Evolutionary conservation across 192 early-diverging fungal genomes (phyloP).

Genomic region (Umbelopsis ramanniana): DNA sequence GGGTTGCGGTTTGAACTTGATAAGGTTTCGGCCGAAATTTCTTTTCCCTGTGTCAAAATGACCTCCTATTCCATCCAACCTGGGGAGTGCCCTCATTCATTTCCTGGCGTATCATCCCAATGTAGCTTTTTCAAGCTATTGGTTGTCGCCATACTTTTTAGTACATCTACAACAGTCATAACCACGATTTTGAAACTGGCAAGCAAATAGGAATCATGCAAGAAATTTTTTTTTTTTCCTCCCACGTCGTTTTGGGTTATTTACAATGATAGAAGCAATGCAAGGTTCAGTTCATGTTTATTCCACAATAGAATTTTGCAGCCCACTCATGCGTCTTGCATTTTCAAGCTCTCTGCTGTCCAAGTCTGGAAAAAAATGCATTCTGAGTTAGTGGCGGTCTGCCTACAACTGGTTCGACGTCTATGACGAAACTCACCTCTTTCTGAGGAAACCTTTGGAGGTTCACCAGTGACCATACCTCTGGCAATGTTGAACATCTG

Average conservation of each 20-base stretch:
- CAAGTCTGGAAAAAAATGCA: not conserved
- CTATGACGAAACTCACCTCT: slow-evolving; percentile 3
- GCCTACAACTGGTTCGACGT: not conserved
- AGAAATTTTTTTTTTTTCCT: too few species aligned
- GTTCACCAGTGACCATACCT: slow-evolving; percentile 30
- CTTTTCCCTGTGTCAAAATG: too few species aligned
- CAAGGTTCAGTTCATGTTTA: not conserved
- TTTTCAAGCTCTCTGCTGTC: slow-evolving; percentile 11
- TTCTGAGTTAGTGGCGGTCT: not conserved
- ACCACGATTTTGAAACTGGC: too few species aligned
- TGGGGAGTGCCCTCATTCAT: too few species aligned
- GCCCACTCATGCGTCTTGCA: not conserved
- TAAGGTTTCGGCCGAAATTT: too few species aligned
- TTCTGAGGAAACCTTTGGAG: slow-evolving; percentile 30
- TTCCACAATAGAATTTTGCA: slow-evolving; percentile 4
- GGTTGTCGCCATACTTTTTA: too few species aligned
- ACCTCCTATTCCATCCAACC: too few species aligned
- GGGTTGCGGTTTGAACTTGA: too few species aligned
- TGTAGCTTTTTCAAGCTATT: too few species aligned
- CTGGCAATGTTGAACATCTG: slow-evolving; percentile 34
- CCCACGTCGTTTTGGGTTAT: not conserved
- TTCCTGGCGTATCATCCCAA: too few species aligned
- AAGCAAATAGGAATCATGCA: too few species aligned
- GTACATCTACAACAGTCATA: too few species aligned
- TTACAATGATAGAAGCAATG: not conserved